Conservation (phyloP, 2,329 filamentous ascomycete genomes). For the Neonectria hederae region DNA sequence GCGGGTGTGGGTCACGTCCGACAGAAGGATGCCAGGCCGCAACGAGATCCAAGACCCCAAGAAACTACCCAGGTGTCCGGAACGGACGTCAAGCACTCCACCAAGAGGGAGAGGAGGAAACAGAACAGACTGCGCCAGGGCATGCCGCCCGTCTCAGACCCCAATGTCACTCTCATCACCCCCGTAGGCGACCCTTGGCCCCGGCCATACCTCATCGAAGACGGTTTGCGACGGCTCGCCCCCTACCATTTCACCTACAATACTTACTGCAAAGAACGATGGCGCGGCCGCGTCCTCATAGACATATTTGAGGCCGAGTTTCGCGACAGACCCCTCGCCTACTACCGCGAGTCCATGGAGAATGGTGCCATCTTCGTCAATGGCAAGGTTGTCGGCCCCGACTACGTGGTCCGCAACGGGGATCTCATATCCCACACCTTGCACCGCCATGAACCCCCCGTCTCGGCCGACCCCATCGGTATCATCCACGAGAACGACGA, state of each 20-base stretch:
- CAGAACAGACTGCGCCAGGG: constrained; percentile 15
- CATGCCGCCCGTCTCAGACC: constrained; percentile 32
- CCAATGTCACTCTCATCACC: constrained; percentile 43
- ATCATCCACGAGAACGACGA: constrained; percentile 92
- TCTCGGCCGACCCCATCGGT: constrained; percentile 80
- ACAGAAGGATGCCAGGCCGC: neutral
- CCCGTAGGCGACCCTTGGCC: constrained; percentile 56
- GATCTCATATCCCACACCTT: constrained; percentile 92
- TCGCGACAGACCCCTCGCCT: constrained; percentile 83
- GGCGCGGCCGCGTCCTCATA: constrained; percentile 82
- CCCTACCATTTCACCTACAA: constrained; percentile 97
- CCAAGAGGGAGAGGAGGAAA: constrained; percentile 23
- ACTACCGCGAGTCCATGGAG: constrained; percentile 88
- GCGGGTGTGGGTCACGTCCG: constrained; percentile 4
- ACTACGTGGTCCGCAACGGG: constrained; percentile 84
- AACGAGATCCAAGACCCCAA: constrained; percentile 10
- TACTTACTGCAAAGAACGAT: constrained; percentile 92
- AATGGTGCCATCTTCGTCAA: constrained; percentile 83
- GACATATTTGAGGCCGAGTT: constrained; percentile 95
- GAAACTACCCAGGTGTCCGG: constrained; percentile 6
- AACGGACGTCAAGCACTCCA: constrained; percentile 13
- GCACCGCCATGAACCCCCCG: constrained; percentile 94
- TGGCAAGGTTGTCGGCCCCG: constrained; percentile 72
- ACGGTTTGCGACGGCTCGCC: constrained; percentile 81
- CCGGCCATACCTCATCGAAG: constrained; percentile 82